Conservation (phyloP, 768 basidiomycete genomes). For the Boletus fagicola region DNA sequence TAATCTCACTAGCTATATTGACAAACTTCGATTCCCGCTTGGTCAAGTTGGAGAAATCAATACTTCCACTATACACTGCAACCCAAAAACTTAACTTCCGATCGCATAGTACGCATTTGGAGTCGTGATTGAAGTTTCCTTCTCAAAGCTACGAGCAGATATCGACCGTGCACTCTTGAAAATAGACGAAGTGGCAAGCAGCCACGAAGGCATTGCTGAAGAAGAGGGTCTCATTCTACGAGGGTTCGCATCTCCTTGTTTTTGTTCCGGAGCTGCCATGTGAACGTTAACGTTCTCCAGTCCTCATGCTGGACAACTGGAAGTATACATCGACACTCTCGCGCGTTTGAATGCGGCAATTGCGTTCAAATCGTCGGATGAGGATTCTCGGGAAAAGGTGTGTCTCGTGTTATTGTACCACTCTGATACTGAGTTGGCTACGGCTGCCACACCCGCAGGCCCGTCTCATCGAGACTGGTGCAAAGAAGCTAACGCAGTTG, state of each 20-base stretch:
- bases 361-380: constrained; percentile 66
- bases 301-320: constrained; percentile 67
- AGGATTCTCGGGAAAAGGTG: constrained; percentile 56
- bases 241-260: constrained; percentile 46
- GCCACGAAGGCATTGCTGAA: constrained; percentile 68
- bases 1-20: constrained; percentile 62
- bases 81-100: constrained; percentile 73
- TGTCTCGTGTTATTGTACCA: neutral
- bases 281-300: constrained; percentile 35
- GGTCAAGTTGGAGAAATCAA: constrained; percentile 81
- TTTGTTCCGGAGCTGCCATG: neutral
- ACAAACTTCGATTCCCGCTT: constrained; percentile 82
- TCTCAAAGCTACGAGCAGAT: constrained; percentile 43
- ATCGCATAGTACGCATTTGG: constrained; percentile 57
- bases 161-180: constrained; percentile 76
- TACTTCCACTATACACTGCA: constrained; percentile 76
- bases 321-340: constrained; percentile 65
- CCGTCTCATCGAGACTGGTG: constrained; percentile 78
- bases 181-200: constrained; percentile 76
- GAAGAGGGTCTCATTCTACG: constrained; percentile 78
- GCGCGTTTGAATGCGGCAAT: constrained; percentile 77
- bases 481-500: constrained; percentile 75
- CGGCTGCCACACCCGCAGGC: constrained; percentile 36
- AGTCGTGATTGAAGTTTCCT: neutral
- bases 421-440: neutral